Conservation (phyloP, 1,284 basidiomycete species). For the Ustilago trichophora region DNA sequence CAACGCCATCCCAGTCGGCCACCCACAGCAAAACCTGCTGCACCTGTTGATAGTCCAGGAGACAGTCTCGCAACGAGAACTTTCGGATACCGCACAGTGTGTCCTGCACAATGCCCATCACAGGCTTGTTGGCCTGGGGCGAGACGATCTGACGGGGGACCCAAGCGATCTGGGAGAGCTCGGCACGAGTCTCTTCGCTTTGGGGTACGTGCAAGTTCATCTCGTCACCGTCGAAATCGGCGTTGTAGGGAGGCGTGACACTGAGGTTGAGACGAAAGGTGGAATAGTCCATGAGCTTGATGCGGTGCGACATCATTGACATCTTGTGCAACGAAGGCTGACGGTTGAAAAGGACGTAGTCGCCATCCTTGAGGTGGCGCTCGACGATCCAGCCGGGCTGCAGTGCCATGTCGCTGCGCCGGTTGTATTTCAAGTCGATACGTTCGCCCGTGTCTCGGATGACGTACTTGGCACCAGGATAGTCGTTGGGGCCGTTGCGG, state of each 20-base stretch:
- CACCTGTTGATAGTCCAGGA: slow-evolving; percentile 69
- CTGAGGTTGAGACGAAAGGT: slow-evolving; percentile 97
- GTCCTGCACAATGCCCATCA: slow-evolving; percentile 99
- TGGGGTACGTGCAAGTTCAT: slow-evolving; percentile 98
- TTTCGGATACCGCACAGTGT: slow-evolving; percentile 97
- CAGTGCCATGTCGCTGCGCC: slow-evolving; percentile 88
- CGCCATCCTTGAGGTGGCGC: slow-evolving; percentile 92
- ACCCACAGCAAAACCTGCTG: slow-evolving; percentile 98
- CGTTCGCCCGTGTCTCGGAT: slow-evolving; percentile 97
- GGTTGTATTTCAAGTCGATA: slow-evolving; percentile 90
- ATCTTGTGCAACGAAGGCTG: slow-evolving; percentile 99
- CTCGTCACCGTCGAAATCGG: slow-evolving; percentile 94
- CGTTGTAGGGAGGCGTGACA: slow-evolving; percentile 71
- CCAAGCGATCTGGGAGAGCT: slow-evolving; percentile 97
- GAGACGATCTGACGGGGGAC: slow-evolving; percentile 99
- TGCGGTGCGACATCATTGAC: slow-evolving; percentile 99
- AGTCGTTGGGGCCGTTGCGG: slow-evolving; percentile 92
- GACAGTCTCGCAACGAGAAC: slow-evolving; percentile 86
- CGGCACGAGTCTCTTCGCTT: slow-evolving; percentile 97
- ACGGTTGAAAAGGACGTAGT: slow-evolving; percentile 93
- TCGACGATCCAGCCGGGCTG: slow-evolving; percentile 99
- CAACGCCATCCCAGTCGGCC: slow-evolving; percentile 92
- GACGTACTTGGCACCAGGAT: slow-evolving; percentile 96
- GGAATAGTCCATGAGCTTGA: slow-evolving; percentile 98
- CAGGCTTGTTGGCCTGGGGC: slow-evolving; percentile 98